Base-by-base conservation (phyloP, 2,329 filamentous ascomycete genomes). In the Neopestalotiopsis clavispora region DNA sequence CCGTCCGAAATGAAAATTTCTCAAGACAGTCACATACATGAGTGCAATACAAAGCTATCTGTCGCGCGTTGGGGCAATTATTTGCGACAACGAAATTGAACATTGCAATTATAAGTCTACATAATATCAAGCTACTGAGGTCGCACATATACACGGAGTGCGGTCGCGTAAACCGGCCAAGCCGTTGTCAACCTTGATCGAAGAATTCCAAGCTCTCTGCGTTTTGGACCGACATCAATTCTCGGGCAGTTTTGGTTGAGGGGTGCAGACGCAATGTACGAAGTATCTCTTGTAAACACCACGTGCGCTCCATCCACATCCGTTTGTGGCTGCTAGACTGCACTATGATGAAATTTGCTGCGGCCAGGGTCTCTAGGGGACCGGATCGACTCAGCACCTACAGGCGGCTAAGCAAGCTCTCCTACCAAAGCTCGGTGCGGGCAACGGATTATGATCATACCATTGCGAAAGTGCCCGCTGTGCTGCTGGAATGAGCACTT, bases 341-440 rank as follows among this genome's bases (percentile, higher is more conserved):
- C 63, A 66, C 49, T n/a, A 66, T 66, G 63, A 66, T 66, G 63
- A 58, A 66, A 66, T 56, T 6, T 23, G 20, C 28, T 66, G 61
- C 49, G 45, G 52, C 63, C 20, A 66, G 63, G 63, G 63, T 66
- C 63, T 57, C 40, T 14, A 34, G 17, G 28, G 40, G 13, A 12
- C 38, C 17, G 23, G 49, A 49, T 40, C 20, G 28, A 30, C 49
- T 49, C n/a, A 38, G 28, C 20, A 62, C 10, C 59, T 28, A 17
- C 10, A 23, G 59, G 4, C 12, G 14, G 30, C 34, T 62, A 38
- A 42, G 6, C 17, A 28, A 28, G 60, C 13, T 30, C n/a, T 20
- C n/a, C n/a, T 30, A 12, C 30, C 13, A 38, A 38, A 38, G 6
- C 10, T 38, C 10, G 6, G 34, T 38, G 5, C 10, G 10, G 34